A percentile compares a stretch with the other conserved stretches of the same genome.
These are phyloP conservation scores for Brettanomyces bruxellensis DNA, from an alignment of 805 yeast genomes.

Conservation along the genomic window DNA sequence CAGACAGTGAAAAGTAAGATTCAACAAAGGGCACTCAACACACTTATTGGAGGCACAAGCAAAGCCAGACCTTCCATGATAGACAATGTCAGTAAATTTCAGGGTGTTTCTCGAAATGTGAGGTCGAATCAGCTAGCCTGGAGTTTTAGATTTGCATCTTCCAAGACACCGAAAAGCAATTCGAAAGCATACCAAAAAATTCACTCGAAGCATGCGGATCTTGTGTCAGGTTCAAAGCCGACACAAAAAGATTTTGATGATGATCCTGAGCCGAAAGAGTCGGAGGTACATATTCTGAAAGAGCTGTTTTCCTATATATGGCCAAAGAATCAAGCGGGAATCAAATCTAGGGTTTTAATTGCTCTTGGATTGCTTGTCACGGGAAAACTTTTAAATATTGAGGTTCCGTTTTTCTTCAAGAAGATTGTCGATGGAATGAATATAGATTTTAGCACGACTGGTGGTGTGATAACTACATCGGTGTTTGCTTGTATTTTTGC, in stretches of 20 bases:
- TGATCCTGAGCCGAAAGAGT: background rate
- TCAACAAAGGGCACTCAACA: too few species aligned
- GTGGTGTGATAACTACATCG: slow-evolving; percentile 50
- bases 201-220: slow-evolving; percentile 2
- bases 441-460: slow-evolving; percentile 64
- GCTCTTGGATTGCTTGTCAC: slow-evolving; percentile 69
- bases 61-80: too few species aligned
- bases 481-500: slow-evolving; percentile 67
- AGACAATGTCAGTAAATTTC: too few species aligned
- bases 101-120: too few species aligned
- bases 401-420: slow-evolving; percentile 92
- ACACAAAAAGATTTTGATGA: background rate
- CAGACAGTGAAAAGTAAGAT: too few species aligned
- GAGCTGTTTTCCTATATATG: slow-evolving; percentile 65
- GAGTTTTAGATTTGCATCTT: too few species aligned
- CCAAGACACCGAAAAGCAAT: too few species aligned
- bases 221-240: slow-evolving; percentile 8
- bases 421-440: slow-evolving; percentile 88
- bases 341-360: slow-evolving; percentile 62
- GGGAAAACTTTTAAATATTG: slow-evolving; percentile 83
- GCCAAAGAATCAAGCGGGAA: slow-evolving; percentile 66
- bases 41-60: too few species aligned
- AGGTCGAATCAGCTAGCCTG: too few species aligned
- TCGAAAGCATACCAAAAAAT: too few species aligned
- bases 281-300: slow-evolving; percentile 47